phyloP scores from a whole-genome alignment of 495 filamentous ascomycete species.

The Astrothelium subdiscretum region DNA sequence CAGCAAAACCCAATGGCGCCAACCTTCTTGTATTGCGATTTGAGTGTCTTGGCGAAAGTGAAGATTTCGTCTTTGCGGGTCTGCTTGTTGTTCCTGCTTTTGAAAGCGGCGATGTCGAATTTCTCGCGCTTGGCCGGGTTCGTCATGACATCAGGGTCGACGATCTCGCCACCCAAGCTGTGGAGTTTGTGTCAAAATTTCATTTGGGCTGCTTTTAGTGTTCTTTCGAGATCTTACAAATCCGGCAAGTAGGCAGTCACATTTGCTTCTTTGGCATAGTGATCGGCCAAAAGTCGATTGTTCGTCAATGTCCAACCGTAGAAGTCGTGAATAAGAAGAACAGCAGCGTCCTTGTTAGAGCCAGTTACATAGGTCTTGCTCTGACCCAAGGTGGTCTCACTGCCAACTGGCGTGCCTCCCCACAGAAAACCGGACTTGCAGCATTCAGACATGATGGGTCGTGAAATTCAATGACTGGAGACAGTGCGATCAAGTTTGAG shows the following conservation, averaged over 20 bases:
- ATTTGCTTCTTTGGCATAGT: constrained; percentile 35
- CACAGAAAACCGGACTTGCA: constrained; percentile 22
- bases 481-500: neutral
- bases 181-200: neutral
- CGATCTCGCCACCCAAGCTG: constrained; percentile 17
- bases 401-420: constrained; percentile 21
- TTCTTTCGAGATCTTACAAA: too few species aligned
- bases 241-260: constrained; percentile 40
- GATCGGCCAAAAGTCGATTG: constrained; percentile 36
- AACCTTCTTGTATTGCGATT: constrained; percentile 25
- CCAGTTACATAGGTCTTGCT: constrained; percentile 18
- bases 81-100: constrained; percentile 30
- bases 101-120: constrained; percentile 32
- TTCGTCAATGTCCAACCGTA: constrained; percentile 41
- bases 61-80: constrained; percentile 43
- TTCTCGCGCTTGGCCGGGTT: constrained; percentile 25
- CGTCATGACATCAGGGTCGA: constrained; percentile 22
- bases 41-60: constrained; percentile 35
- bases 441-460: constrained; percentile 6
- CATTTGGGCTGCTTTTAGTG: too few species aligned
- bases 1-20: constrained; percentile 51
- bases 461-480: neutral
- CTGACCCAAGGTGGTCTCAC: constrained; percentile 12
- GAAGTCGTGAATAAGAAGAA: constrained; percentile 36
- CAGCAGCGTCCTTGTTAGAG: constrained; percentile 26